Base-by-base conservation (phyloP, 495 filamentous ascomycete genomes). In the Parathielavia hyrcaniae region DNA sequence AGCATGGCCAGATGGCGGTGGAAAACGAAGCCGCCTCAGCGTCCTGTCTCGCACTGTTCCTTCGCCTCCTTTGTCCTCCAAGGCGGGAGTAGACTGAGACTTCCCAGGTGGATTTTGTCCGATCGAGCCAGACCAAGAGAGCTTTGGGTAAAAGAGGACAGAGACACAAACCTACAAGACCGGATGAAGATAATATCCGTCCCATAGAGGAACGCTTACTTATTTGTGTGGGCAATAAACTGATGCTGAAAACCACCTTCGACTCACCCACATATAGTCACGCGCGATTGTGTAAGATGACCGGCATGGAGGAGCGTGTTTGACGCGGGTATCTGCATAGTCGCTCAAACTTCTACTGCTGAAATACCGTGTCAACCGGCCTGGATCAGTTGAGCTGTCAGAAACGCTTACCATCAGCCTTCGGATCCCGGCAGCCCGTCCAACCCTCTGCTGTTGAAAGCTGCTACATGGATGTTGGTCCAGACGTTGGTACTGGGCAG, bases 241-340 rank as follows among this genome's bases (percentile, higher is more conserved):
- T 23, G 32, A 23, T 23, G 4, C 9, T 49, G 45, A 9, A 39
- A 5, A 2, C 2, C 36, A 2, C 16, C 36, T 39, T 39, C 36
- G 3, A 2, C 36, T 39, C 36, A 11, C 26, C 26, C 47, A 35
- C 16, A 34, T 19, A 14, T 13, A 50, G n/a, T 17, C 26, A 34
- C 26, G 11, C 11, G 3, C 8, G 45, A 16, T 22, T 6, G 23
- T 34, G 46, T 17, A 48, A 48, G 46, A 20, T n/a, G 13, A 14
- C 4, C n/a, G 48, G 7, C 48, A 20, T 30, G 17, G 12, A 50
- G 48, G 20, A 6, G 16, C 32, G 26, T 55, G 53, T 55, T 39
- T 36, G 32, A 39, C 53, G 19, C 53, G 53, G 53, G 8, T 55
- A 55, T 39, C 53, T 16, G 53, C 53, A 55, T 17, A 19, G 17